These are phyloP conservation scores for Candolleomyces eurysporus DNA, from an alignment of 768 basidiomycete genomes.

Conservation along the genomic window DNA sequence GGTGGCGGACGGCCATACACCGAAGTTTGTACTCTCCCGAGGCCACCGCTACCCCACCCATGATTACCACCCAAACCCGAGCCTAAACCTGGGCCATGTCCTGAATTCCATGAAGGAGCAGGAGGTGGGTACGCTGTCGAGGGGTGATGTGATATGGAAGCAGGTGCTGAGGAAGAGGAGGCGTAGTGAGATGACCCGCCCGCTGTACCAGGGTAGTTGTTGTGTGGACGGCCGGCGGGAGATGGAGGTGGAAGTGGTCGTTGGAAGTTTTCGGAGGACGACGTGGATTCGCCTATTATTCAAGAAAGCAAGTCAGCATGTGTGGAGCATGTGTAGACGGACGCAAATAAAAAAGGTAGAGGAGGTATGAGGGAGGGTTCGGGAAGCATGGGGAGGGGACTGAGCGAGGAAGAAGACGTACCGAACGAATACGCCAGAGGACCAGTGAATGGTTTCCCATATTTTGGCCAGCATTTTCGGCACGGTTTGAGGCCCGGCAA, in stretches of 20 bases:
- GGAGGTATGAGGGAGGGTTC: constrained; percentile 6
- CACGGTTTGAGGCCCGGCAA: constrained; percentile 68
- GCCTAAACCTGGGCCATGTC: too few species aligned
- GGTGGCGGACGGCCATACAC: constrained; percentile 24
- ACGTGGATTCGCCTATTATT: neutral
- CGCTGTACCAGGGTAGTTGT: constrained; percentile 1
- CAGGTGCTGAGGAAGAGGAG: too few species aligned
- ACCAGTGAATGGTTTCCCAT: constrained; percentile 58
- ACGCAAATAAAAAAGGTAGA: constrained; percentile 9
- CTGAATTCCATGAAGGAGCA: too few species aligned
- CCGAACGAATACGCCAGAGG: constrained; percentile 51
- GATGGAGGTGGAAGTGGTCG: constrained; percentile 15
- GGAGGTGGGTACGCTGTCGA: too few species aligned
- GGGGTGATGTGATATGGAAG: too few species aligned
- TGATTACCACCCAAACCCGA: constrained; percentile 7
- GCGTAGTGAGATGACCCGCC: too few species aligned
- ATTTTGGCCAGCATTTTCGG: constrained; percentile 71
- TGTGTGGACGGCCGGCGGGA: constrained; percentile 8
- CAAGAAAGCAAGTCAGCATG: neutral
- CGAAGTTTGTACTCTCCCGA: constrained; percentile 8
- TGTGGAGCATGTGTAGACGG: constrained; percentile 10
- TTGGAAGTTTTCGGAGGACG: constrained; percentile 15
- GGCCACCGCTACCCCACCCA: neutral
- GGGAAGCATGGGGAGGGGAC: constrained; percentile 9
- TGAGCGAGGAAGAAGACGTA: neutral